Conservation (phyloP, 1,284 basidiomycete genomes). For the Boletus holoroseus region DNA sequence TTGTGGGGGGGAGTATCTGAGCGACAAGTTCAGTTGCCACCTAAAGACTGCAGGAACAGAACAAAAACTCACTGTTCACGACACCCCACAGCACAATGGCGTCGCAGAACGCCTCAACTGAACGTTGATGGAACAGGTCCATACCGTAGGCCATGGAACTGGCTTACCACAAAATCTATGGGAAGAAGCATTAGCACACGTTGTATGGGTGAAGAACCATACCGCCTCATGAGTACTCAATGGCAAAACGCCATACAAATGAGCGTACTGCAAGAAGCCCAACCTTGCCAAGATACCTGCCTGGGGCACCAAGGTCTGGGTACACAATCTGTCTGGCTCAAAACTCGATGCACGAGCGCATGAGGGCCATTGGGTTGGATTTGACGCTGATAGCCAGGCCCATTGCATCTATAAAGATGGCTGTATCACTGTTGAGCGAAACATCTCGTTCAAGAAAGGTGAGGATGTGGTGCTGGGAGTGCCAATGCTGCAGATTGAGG, state of each 20-base stretch:
- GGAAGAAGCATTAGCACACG: background rate
- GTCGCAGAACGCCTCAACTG: background rate
- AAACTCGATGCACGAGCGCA: no score
- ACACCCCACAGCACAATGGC: conserved; percentile 5
- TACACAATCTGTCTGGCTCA: background rate
- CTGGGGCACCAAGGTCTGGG: background rate
- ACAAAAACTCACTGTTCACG: background rate
- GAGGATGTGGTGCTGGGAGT: no score
- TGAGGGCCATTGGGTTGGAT: no score
- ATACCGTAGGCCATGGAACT: background rate
- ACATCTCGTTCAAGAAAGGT: no score
- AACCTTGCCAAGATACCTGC: background rate
- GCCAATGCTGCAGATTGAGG: no score
- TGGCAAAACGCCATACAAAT: background rate
- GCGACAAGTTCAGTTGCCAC: background rate
- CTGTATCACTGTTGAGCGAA: no score
- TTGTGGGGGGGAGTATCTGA: background rate
- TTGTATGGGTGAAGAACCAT: conserved; percentile 7
- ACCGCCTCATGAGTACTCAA: background rate
- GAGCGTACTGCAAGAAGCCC: no score
- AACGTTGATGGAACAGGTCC: background rate
- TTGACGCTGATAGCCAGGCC: no score
- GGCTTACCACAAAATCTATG: background rate
- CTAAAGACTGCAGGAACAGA: background rate
- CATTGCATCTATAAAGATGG: no score